Evolutionary conservation across 2,329 filamentous ascomycete genomes (phyloP).

Genomic region (Exserohilum rostratum): DNA sequence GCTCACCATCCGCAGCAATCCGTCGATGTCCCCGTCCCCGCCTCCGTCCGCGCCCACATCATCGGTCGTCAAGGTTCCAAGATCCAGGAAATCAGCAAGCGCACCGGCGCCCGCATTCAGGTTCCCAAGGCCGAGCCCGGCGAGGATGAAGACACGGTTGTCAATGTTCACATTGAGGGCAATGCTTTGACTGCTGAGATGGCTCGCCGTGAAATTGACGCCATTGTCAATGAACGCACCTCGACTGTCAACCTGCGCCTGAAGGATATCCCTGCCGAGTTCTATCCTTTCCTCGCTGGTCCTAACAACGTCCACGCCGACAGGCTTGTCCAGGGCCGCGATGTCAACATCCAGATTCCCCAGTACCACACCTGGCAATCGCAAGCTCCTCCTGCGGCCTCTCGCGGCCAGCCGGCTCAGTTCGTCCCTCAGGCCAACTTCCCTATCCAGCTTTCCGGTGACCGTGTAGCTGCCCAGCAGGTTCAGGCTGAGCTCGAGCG

Average conservation of each 20-base stretch:
- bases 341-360: conserved; percentile 82
- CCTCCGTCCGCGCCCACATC: conserved; percentile 83
- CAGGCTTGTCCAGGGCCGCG: conserved; percentile 73
- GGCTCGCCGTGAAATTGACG: conserved; percentile 81
- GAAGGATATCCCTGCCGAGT: conserved; percentile 84
- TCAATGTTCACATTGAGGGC: conserved; percentile 88
- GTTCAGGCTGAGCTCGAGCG: conserved; percentile 82
- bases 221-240: conserved; percentile 85
- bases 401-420: conserved; percentile 67
- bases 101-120: conserved; percentile 87
- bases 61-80: conserved; percentile 91
- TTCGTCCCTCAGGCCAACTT: conserved; percentile 76
- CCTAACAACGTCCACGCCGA: conserved; percentile 71
- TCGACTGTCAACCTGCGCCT: conserved; percentile 82
- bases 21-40: conserved; percentile 79
- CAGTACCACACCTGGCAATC: conserved; percentile 75
- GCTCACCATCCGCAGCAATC: conserved; percentile 58
- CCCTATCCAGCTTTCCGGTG: conserved; percentile 84
- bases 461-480: conserved; percentile 80
- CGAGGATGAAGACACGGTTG: conserved; percentile 76
- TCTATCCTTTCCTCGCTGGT: conserved; percentile 93
- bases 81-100: conserved; percentile 87
- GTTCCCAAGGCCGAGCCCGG: conserved; percentile 84
- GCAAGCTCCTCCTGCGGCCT: conserved; percentile 69
- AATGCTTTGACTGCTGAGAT: conserved; percentile 86